Base-by-base conservation (phyloP, 805 yeast genomes). In the Spathaspora passalidarum region DNA sequence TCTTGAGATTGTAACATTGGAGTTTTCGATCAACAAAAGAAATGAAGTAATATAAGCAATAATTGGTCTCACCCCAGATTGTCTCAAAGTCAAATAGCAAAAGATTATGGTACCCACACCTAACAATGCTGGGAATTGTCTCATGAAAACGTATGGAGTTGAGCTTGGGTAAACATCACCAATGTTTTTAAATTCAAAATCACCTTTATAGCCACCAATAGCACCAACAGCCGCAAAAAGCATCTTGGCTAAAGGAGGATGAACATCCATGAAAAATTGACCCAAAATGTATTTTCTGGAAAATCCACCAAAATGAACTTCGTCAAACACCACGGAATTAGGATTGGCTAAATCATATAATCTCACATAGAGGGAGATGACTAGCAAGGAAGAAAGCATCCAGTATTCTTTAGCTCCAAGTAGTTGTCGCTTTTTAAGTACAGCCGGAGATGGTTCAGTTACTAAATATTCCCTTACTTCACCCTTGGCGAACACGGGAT, bases 221-320 rank as follows among this genome's bases (percentile, higher is more conserved):
- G 76, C 63, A 1, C 79, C 88, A 45, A 86, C 78, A 41, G 84
- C 86, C 2, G 91, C 94, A 65, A 76, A 86, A 40, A 87, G 63
- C 82, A 87, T 77, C 59, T 85, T 82, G 32, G 87, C 86, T 54
- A 87, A 72, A 4, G 96, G 96, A 7, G 96, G 95, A 59, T 86
- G 87, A 38, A 81, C 84, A 61, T 84, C 91, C 78, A 85, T 75
- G 64, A 85, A 86, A 59, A 73, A 85, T 14, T 65, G 64, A 16
- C 88, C 87, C 44, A 68, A 64, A 44, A 82, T 75, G 68, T 90
- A 94, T 65, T 87, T 82, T 48, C 84, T 77, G 25, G 97, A 96
- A 68, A 92, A 94, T n/a, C 95, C 95, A 46, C 99, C 99, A 58
- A 94, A 94, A 66, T 88, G 96, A 35, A 87, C 94, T 65, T 92